Percentiles rank a stretch among this genome's conserved stretches.
Conservation (phyloP, 495 filamentous ascomycete genomes). For the Penicillium argentinense region DNA sequence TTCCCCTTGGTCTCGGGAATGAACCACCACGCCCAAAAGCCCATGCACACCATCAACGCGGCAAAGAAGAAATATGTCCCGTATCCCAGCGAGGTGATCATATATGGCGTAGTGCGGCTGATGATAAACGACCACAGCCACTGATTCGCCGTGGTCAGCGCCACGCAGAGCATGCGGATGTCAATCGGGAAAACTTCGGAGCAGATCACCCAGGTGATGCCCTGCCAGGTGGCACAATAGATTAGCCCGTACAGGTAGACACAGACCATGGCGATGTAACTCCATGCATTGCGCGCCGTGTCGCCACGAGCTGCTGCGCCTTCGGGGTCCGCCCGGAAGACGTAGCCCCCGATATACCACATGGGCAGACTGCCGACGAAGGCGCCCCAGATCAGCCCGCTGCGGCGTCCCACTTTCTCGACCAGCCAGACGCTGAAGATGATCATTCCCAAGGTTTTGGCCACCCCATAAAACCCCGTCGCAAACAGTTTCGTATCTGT, state of each 20-base stretch:
- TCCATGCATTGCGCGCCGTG: too few species aligned
- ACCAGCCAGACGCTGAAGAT: slow-evolving; percentile 20
- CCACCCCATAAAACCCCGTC: slow-evolving; percentile 22
- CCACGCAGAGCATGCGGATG: slow-evolving; percentile 50
- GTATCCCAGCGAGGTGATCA: slow-evolving; percentile 36
- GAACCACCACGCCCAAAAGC: slow-evolving; percentile 46
- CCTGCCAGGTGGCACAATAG: slow-evolving; percentile 65
- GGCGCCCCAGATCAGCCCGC: slow-evolving; percentile 9
- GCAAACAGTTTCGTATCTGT: slow-evolving; percentile 11
- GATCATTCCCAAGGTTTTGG: slow-evolving; percentile 8
- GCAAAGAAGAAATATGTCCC: slow-evolving; percentile 46
- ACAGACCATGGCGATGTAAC: slow-evolving; percentile 61
- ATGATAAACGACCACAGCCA: slow-evolving; percentile 52
- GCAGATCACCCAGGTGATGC: slow-evolving; percentile 56
- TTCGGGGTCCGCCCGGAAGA: too few species aligned
- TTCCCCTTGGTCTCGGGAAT: slow-evolving; percentile 19
- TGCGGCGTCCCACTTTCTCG: slow-evolving; percentile 20
- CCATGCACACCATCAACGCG: slow-evolving; percentile 26
- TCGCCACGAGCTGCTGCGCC: too few species aligned
- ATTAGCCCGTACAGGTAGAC: slow-evolving; percentile 68
- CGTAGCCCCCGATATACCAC: too few species aligned
- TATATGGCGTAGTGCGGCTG: slow-evolving; percentile 35
- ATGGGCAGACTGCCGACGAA: slow-evolving; percentile 44
- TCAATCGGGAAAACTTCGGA: slow-evolving; percentile 40
- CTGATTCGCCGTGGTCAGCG: slow-evolving; percentile 18